Base-by-base conservation (phyloP, 805 yeast species). In the Yamadazyma kitorensis region DNA sequence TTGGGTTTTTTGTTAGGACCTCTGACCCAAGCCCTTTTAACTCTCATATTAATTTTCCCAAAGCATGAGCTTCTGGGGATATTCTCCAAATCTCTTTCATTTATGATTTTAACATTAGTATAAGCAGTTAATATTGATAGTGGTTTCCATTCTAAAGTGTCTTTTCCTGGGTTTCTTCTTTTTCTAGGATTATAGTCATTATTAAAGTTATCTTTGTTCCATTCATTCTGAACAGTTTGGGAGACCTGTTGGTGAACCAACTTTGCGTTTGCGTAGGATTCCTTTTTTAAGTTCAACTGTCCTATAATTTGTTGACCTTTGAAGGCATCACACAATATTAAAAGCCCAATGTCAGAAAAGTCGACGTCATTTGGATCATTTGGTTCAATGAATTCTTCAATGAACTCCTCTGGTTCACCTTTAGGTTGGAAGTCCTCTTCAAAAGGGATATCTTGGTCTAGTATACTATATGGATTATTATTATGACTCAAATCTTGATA, bases 1-100 rank as follows among this genome's bases (percentile, higher is more conserved):
- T n/a, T 21, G 4, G 13, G 19, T 29, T 28, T 43, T 17, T 41
- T 47, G 26, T 41, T 51, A 3, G 49, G 45, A 12, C 44, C 39
- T 23, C 70, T 48, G 3, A 49, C 42, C 71, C 71, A 64, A 5
- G 71, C 71, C 16, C 64, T 40, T 25, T 57, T 59, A 22, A 41
- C 46, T 33, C 71, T 46, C 71, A 64, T 64, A 40, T 62, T 64
- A 24, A 64, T 56, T 27, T 51, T 55, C 5, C 71, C 71, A 39
- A 64, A 64, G 39, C 70, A 61, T 2, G 65, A 60, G 10, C 42
- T 37, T 11, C 24, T 27, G 2, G 70, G 68, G 9, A 60, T 47
- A 17, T 42, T 39, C 26, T 50, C 54, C 19, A 45, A 50, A 34
- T 17, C 32, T 17, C 24, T 35, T 11, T 37, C 26, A 27, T 39